Conservation (phyloP, 306 rosid species). For the Morella rubra region DNA sequence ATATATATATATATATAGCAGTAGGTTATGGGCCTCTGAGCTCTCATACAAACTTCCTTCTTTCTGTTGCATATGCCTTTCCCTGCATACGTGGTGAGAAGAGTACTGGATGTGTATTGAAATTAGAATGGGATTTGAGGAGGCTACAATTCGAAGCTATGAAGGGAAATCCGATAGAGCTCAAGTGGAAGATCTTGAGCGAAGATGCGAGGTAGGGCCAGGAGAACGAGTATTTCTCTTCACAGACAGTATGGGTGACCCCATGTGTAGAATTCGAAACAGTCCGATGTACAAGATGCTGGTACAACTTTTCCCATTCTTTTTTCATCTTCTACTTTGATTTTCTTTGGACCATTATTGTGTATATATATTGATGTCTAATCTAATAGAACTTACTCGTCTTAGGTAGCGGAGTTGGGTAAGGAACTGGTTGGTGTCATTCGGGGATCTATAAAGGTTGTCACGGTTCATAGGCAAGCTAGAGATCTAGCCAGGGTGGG, state of each 20-base stretch:
- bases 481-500: constrained; percentile 64
- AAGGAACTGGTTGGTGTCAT: constrained; percentile 75
- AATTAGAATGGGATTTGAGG: constrained; percentile 44
- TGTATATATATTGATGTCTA: background rate
- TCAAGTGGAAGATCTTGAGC: constrained; percentile 76
- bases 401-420: constrained; percentile 71
- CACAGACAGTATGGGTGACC: constrained; percentile 94
- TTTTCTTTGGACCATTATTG: background rate
- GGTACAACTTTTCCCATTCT: constrained; percentile 42
- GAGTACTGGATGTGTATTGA: background rate
- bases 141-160: constrained; percentile 59
- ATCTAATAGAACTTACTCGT: background rate
- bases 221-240: constrained; percentile 70
- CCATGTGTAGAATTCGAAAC: constrained; percentile 90
- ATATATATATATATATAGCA: constrained; percentile 3
- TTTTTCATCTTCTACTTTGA: background rate
- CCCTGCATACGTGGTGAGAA: background rate
- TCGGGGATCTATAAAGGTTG: constrained; percentile 83
- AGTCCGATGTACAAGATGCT: constrained; percentile 90
- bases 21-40: constrained; percentile 22
- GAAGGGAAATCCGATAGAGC: constrained; percentile 54
- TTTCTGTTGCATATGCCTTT: background rate
- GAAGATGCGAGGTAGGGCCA: constrained; percentile 82
- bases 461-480: constrained; percentile 51
- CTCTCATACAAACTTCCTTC: constrained; percentile 25